Evolutionary conservation across 1,284 basidiomycete genomes (phyloP).

Genomic region (Apiotrichum domesticum): DNA sequence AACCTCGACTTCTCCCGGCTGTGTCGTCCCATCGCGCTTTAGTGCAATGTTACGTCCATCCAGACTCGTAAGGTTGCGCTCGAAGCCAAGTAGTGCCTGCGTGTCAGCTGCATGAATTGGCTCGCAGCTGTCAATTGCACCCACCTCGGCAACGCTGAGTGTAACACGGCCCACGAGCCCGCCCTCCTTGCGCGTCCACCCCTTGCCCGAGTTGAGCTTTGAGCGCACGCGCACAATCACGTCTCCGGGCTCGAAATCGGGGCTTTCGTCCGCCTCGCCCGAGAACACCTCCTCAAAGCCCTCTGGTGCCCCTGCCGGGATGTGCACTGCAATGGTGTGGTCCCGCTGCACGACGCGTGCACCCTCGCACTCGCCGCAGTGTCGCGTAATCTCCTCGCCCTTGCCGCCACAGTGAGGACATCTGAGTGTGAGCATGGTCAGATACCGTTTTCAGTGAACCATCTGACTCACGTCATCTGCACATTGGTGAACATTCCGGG

Average conservation of each 20-base stretch:
- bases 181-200: constrained; percentile 80
- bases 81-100: constrained; percentile 46
- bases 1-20: constrained; percentile 85
- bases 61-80: constrained; percentile 75
- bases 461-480: constrained; percentile 42
- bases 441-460: not conserved
- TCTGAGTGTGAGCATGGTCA: constrained; percentile 48
- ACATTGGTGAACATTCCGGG: constrained; percentile 75
- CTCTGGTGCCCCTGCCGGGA: constrained; percentile 82
- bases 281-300: constrained; percentile 86
- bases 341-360: constrained; percentile 63
- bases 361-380: constrained; percentile 75
- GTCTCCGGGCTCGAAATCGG: constrained; percentile 88
- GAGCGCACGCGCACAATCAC: constrained; percentile 75
- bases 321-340: constrained; percentile 65
- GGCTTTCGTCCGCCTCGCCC: constrained; percentile 86
- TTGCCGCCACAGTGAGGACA: constrained; percentile 72
- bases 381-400: constrained; percentile 65
- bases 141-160: constrained; percentile 79
- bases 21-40: constrained; percentile 69
- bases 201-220: constrained; percentile 51
- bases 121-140: constrained; percentile 19
- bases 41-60: constrained; percentile 77
- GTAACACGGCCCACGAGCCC: constrained; percentile 85
- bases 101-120: too few species aligned